Base-by-base conservation (phyloP, 2,329 filamentous ascomycete genomes). In the Escovopsis sp. region DNA sequence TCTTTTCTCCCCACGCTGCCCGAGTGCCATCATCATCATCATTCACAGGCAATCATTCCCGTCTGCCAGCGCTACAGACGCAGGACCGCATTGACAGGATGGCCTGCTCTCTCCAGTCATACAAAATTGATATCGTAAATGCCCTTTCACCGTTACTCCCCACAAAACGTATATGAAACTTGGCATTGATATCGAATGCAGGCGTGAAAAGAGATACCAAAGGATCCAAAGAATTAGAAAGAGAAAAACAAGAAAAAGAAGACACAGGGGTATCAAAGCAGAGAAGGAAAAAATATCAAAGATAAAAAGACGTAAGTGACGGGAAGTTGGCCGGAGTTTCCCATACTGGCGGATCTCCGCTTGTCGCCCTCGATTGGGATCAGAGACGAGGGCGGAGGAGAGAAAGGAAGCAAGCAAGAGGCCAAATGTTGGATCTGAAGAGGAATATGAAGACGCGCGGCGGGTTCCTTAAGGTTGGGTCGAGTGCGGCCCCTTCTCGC, bases 211-310 rank as follows among this genome's bases (percentile, higher is more conserved):
- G 14, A 18, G 12, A 31, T 27, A 31, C 15, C 30, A 27, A 35
- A 28, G 11, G 35, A 25, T 33, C 35, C 30, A 28, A 34, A 31
- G 16, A 39, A 42, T 44, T 40, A 43, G 41, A 39, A 47, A 42
- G 37, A 42, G 39, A 43, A 41, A 48, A 41, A 41, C 41, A 48
- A 39, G 42, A 36, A n/a, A 39, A 42, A 41, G 37, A 44, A 47
- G 45, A 39, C 39, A 25, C 36, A 44, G 15, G 48, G 54, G 55
- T 57, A 57, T 57, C 55, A 56, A 57, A 56, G 46, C 45, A 42
- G 45, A 53, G 53, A 39, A 10, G 27, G 41, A 41, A 35, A 11
- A 25, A 25, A 25, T 25, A 11, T 25, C 8, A 25, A 8, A 11
- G 21, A 25, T 5, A 4, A 25, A 25, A 25, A 6, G 4, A 25